Percentiles rank a stretch among this genome's conserved stretches.
Evolutionary conservation across 208 protist species (phyloP).

Genomic region (Blastocrithidia nonstop): DNA sequence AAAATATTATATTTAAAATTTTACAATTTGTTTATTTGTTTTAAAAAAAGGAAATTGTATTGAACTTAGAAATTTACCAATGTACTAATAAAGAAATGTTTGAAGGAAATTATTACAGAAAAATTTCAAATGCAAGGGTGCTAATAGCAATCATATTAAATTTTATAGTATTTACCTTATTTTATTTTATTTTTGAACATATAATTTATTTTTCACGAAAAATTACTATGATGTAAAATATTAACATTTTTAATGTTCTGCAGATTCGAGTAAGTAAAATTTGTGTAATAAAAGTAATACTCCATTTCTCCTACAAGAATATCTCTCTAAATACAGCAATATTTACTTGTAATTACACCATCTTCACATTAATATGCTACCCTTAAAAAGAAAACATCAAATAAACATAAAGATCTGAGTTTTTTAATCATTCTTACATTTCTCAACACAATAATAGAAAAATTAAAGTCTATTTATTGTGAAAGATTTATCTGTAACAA

Average conservation of each 20-base stretch:
- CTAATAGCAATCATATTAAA: neutral
- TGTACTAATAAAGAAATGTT: neutral
- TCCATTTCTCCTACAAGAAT: neutral
- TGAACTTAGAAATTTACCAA: neutral
- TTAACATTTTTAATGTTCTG: neutral
- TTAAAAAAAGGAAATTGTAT: conserved; percentile 3
- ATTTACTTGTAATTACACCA: no score
- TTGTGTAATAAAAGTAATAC: conserved; percentile 2
- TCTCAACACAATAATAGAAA: neutral
- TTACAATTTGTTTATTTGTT: neutral
- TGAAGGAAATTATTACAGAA: neutral
- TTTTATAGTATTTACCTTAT: neutral
- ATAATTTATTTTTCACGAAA: neutral
- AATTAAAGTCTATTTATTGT: no score
- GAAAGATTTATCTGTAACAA: no score
- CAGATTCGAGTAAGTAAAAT: neutral
- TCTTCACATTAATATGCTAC: no score
- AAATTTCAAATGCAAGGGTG: neutral
- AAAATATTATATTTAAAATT: no score
- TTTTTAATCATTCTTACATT: neutral
- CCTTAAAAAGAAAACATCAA: no score
- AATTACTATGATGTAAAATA: conserved; percentile 1
- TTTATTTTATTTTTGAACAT: neutral
- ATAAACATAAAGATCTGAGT: neutral
- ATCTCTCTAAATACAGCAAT: neutral